Base-by-base conservation (phyloP, 2,329 filamentous ascomycete species). In the Daldinia sp. region DNA sequence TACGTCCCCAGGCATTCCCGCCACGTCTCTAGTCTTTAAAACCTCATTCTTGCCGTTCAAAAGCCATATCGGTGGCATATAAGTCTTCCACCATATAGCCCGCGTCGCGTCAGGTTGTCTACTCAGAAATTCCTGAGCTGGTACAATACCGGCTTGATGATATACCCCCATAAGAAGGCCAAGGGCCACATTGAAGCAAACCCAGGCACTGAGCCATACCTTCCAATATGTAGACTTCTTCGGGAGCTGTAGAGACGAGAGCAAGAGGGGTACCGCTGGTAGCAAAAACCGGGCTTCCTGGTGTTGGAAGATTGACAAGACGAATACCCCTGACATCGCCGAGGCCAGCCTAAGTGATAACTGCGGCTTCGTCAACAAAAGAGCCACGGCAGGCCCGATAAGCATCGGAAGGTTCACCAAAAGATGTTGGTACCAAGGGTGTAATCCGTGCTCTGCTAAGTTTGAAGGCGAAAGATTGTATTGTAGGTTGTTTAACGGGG, bases 81-180 rank as follows among this genome's bases (percentile, higher is more conserved):
- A 94, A 0, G 92, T 94, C 78, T 94, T 94, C 92, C 92, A 95
- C 92, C 92, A 95, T 57, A 92, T 84, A 3, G 90, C 90, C 37
- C 90, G 85, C 1, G 89, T 89, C 7, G 91, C 88, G 70, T 91
- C 90, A 4, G 88, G 85, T 71, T 92, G 89, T 61, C 87, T 87
- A 75, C 89, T 91, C 75, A 95, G 84, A 76, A 93, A 93, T 0
- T 92, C 88, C 75, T 95, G 92, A 6, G 88, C 89, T 0, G 92
- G 91, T 1, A 95, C 86, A 28, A 94, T 88, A 48, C 92, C 92
- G 30, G 91, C 92, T 80, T 95, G 92, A 78, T 95, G 92, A 76
- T 93, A 95, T 3, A 88, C 82, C n/a, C 92, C 92, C 90, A 94
- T 94, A 53, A 95, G 78, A 0, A 90, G 76, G 3, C 91, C 92